Evolutionary conservation across 208 protist genomes (phyloP).

Genomic region (Leishmania braziliensis): DNA sequence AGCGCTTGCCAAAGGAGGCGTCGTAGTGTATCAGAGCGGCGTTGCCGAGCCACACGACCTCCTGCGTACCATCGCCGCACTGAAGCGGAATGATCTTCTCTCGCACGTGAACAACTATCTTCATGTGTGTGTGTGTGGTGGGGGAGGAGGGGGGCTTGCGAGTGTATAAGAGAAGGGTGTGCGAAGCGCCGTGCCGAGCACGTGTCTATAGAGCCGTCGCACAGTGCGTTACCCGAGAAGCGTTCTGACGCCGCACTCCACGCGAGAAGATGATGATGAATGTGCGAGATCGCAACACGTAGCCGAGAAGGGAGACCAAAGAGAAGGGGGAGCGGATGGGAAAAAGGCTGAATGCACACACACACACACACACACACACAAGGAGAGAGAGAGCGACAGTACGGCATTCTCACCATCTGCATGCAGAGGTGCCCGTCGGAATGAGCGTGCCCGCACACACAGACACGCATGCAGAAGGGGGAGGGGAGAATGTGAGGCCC

Average conservation of each 20-base stretch:
- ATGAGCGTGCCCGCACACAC: neutral
- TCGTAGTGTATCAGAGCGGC: conserved; percentile 92
- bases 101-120: conserved; percentile 81
- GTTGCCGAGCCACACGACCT: conserved; percentile 82
- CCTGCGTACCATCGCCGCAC: conserved; percentile 88
- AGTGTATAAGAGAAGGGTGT: neutral
- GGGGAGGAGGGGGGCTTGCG: neutral
- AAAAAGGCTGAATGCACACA: no score
- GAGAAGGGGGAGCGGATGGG: neutral
- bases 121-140: conserved; percentile 44
- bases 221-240: neutral
- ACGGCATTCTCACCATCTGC: neutral
- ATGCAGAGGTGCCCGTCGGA: neutral
- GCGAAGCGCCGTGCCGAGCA: neutral
- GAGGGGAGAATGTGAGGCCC: neutral
- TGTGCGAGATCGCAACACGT: neutral
- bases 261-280: neutral
- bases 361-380: no score
- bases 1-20: conserved; percentile 59
- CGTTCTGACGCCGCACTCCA: neutral
- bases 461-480: neutral
- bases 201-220: neutral
- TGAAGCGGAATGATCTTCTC: conserved; percentile 83
- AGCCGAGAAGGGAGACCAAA: neutral
- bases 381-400: neutral